Evolutionary conservation across 495 filamentous ascomycete species (phyloP).

Genomic region (Podospora pseudocomata): DNA sequence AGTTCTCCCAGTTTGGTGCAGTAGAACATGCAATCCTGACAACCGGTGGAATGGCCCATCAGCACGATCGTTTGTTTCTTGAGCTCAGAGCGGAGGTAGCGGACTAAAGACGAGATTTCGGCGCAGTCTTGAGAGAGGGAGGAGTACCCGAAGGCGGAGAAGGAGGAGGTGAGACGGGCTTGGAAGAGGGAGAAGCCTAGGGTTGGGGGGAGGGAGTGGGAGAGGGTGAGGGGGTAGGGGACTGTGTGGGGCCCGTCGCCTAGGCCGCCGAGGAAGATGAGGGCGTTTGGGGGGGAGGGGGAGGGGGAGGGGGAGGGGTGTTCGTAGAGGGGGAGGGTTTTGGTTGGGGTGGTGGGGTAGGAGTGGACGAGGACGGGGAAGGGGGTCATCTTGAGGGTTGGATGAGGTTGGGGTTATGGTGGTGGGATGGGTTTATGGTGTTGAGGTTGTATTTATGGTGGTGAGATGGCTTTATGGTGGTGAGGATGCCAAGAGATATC

Average conservation of each 20-base stretch:
- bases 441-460: not conserved
- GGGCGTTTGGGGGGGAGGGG: conserved; percentile 50
- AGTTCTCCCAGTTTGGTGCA: conserved; percentile 8
- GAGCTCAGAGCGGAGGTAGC: conserved; percentile 54
- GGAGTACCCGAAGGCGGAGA: conserved; percentile 68
- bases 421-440: not conserved
- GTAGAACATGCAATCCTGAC: conserved; percentile 80
- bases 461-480: not conserved
- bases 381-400: not conserved
- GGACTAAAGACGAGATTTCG: conserved; percentile 69
- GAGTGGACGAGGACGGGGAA: conserved; percentile 17
- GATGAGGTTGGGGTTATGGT: not conserved
- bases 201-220: conserved; percentile 55
- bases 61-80: conserved; percentile 64
- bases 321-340: conserved; percentile 15
- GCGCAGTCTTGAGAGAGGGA: conserved; percentile 65
- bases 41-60: conserved; percentile 83
- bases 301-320: conserved; percentile 2
- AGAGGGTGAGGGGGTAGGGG: conserved; percentile 60
- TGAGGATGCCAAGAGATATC: not conserved
- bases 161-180: conserved; percentile 48
- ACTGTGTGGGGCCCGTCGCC: conserved; percentile 74
- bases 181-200: conserved; percentile 42
- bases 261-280: conserved; percentile 83
- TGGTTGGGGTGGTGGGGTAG: conserved; percentile 9